Percentiles rank a stretch among this genome's conserved stretches.
phyloP scores from a whole-genome alignment of 306 rosid genomes.

The Ammopiptanthus mongolicus region DNA sequence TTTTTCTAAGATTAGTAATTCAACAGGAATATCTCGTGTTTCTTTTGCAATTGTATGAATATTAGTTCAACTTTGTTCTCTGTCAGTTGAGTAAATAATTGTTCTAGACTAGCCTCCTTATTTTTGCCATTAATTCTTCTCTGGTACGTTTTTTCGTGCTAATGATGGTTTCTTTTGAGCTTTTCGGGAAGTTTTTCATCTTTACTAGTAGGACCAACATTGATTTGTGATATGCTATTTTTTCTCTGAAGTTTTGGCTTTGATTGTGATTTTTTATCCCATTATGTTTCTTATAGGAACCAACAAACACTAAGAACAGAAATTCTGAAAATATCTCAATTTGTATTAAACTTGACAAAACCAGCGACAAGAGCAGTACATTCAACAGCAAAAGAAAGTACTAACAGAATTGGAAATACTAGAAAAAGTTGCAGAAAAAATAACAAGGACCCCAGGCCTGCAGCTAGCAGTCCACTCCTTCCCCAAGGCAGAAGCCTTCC shows the following conservation, averaged over 20 bases:
- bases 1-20: background rate
- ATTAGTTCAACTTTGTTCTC: background rate
- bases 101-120: background rate
- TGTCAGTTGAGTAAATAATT: background rate
- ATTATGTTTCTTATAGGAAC: background rate
- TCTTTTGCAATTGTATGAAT: constrained; percentile 4
- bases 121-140: background rate
- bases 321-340: too few species aligned
- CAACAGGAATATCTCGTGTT: constrained; percentile 14
- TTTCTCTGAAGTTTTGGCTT: background rate
- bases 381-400: too few species aligned
- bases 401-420: too few species aligned
- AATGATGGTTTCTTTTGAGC: background rate
- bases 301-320: too few species aligned
- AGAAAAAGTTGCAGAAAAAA: too few species aligned
- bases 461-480: too few species aligned
- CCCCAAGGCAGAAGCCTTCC: too few species aligned
- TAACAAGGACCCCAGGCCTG: too few species aligned
- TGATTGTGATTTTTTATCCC: constrained; percentile 4
- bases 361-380: too few species aligned
- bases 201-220: background rate
- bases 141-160: background rate
- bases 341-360: too few species aligned
- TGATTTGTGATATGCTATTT: background rate
- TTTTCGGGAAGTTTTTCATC: background rate